These are phyloP conservation scores for Shiraia bambusicola DNA, from an alignment of 2,329 filamentous ascomycete species.

Conservation along the genomic window DNA sequence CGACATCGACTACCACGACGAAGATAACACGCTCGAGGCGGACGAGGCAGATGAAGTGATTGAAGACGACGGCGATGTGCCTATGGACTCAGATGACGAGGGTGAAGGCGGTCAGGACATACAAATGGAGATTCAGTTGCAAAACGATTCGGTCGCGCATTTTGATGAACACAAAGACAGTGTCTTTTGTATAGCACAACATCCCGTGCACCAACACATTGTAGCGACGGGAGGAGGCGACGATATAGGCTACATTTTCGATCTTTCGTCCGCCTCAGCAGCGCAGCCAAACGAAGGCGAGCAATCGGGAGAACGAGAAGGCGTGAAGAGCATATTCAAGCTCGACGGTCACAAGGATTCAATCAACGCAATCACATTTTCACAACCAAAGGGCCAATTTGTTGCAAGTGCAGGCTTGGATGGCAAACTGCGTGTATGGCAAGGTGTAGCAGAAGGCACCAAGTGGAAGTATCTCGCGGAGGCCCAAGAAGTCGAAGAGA, in stretches of 20 bases:
- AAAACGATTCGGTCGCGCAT: conserved; percentile 92
- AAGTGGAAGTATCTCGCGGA: conserved; percentile 71
- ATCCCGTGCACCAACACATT: conserved; percentile 75
- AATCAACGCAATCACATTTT: conserved; percentile 84
- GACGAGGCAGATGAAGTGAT: conserved; percentile 80
- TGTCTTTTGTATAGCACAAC: conserved; percentile 92
- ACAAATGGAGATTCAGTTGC: conserved; percentile 69
- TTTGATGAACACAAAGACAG: conserved; percentile 90
- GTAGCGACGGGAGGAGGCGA: conserved; percentile 85
- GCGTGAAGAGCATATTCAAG: conserved; percentile 67
- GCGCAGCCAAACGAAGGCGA: conserved; percentile 63
- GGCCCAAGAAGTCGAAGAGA: conserved; percentile 86
- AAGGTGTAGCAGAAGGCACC: conserved; percentile 52
- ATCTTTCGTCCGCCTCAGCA: conserved; percentile 63
- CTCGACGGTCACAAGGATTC: conserved; percentile 92
- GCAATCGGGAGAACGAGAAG: conserved; percentile 56
- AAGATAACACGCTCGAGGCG: conserved; percentile 71
- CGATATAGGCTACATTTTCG: conserved; percentile 84
- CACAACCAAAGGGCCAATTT: conserved; percentile 78
- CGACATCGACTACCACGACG: conserved; percentile 55
- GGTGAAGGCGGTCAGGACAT: conserved; percentile 57
- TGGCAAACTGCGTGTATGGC: conserved; percentile 74
- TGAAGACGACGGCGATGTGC: conserved; percentile 65
- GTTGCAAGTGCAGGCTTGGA: conserved; percentile 86
- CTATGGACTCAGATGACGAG: conserved; percentile 76